These are phyloP conservation scores for Seminavis robusta DNA, from an alignment of 108 stramenopile species.

Conservation along the genomic window DNA sequence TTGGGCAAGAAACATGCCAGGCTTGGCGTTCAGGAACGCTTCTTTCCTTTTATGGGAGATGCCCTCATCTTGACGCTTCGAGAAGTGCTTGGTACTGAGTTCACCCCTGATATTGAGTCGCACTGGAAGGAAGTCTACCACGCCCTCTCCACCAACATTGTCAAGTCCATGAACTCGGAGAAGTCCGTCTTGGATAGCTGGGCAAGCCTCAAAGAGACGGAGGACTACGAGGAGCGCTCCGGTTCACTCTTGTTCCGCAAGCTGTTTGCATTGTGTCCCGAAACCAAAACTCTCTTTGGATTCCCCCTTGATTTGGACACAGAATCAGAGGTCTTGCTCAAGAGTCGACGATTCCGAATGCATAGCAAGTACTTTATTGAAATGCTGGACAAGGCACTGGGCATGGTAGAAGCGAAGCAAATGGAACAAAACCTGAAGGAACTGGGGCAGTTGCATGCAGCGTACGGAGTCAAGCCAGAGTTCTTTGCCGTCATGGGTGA, in stretches of 20 bases:
- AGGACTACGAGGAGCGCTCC: too few species aligned
- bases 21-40: constrained; percentile 40
- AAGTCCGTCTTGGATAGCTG: too few species aligned
- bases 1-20: constrained; percentile 40
- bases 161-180: too few species aligned
- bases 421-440: too few species aligned
- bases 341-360: constrained; percentile 18
- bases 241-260: too few species aligned
- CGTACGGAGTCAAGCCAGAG: constrained; percentile 4
- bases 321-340: constrained; percentile 10
- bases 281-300: constrained; percentile 23
- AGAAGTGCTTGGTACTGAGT: constrained; percentile 32
- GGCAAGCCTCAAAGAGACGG: too few species aligned
- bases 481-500: constrained; percentile 7
- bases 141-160: too few species aligned
- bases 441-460: too few species aligned
- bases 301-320: constrained; percentile 31
- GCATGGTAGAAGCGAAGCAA: constrained; percentile 23
- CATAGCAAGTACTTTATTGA: constrained; percentile 28
- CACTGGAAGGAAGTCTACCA: too few species aligned
- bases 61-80: constrained; percentile 32
- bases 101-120: too few species aligned
- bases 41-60: constrained; percentile 40
- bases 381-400: constrained; percentile 29
- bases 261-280: constrained; percentile 19